Percentiles rank a stretch among this genome's conserved stretches.
Evolutionary conservation across 257 asterid species (phyloP).

Genomic region (Nicotiana otophora): DNA sequence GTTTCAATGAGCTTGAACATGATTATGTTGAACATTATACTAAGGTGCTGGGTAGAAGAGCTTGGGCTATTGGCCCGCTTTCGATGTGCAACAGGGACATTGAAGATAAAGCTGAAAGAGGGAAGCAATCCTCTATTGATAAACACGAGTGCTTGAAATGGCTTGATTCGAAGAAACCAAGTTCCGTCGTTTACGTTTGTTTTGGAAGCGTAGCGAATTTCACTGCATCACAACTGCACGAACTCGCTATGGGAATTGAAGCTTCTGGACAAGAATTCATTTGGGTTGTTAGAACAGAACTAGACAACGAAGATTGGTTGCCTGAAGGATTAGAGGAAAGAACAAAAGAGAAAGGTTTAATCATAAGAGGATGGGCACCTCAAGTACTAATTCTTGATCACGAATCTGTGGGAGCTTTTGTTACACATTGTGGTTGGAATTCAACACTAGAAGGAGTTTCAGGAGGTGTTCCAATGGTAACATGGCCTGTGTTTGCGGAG

Average conservation of each 20-base stretch:
- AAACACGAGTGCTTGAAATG: slow-evolving; percentile 49
- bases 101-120: slow-evolving; percentile 25
- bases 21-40: slow-evolving; percentile 33
- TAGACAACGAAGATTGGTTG: slow-evolving; percentile 36
- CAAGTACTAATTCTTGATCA: slow-evolving; percentile 47
- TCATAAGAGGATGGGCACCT: slow-evolving; percentile 77
- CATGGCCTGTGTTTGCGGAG: slow-evolving; percentile 43
- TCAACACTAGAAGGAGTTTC: slow-evolving; percentile 40
- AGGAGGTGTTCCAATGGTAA: slow-evolving; percentile 44
- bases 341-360: slow-evolving; percentile 36
- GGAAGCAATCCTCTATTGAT: slow-evolving; percentile 39
- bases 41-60: slow-evolving; percentile 30
- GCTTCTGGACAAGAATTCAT: slow-evolving; percentile 49
- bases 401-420: slow-evolving; percentile 36
- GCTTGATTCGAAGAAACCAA: slow-evolving; percentile 48
- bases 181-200: slow-evolving; percentile 58
- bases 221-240: slow-evolving; percentile 41
- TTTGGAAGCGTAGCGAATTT: slow-evolving; percentile 50
- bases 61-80: slow-evolving; percentile 57
- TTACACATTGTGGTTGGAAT: slow-evolving; percentile 63
- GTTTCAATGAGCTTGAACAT: slow-evolving; percentile 52
- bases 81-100: not conserved
- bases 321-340: slow-evolving; percentile 61
- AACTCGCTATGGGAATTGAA: slow-evolving; percentile 64
- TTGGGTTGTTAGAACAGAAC: slow-evolving; percentile 51